Evolutionary conservation across 148 eudicot genomes (phyloP).

Genomic region (Selenicereus undatus): DNA sequence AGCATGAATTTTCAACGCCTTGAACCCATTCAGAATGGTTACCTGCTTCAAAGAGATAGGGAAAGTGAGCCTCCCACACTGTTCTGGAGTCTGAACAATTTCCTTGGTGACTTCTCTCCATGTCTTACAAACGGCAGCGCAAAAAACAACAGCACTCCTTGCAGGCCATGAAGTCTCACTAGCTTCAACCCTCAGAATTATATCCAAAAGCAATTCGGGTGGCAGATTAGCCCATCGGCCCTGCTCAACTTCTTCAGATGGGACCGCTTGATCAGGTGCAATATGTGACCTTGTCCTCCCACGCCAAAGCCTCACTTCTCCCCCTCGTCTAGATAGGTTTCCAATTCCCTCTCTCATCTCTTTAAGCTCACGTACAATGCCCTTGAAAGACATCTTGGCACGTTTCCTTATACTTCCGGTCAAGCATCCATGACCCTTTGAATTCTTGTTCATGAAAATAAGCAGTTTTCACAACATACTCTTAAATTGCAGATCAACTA

Average conservation of each 20-base stretch:
- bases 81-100: slow-evolving; percentile 84
- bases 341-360: slow-evolving; percentile 83
- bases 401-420: slow-evolving; percentile 1
- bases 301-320: slow-evolving; percentile 71
- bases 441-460: background rate
- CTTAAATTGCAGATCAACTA: slow-evolving; percentile 5
- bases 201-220: slow-evolving; percentile 83
- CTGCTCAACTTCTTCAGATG: slow-evolving; percentile 46
- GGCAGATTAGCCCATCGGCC: slow-evolving; percentile 96
- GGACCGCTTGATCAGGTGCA: slow-evolving; percentile 64
- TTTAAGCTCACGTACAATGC: slow-evolving; percentile 38
- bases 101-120: slow-evolving; percentile 93
- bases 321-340: slow-evolving; percentile 56
- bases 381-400: slow-evolving; percentile 65
- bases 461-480: background rate
- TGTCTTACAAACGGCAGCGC: slow-evolving; percentile 87
- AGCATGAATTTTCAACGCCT: background rate
- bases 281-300: slow-evolving; percentile 69
- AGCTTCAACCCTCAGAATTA: slow-evolving; percentile 72
- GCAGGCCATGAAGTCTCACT: slow-evolving; percentile 92
- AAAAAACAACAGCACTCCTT: slow-evolving; percentile 62
- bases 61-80: slow-evolving; percentile 86
- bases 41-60: slow-evolving; percentile 97
- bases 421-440: slow-evolving; percentile 9
- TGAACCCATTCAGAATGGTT: background rate